A percentile compares a stretch with the other conserved stretches of the same genome.
phyloP scores from a whole-genome alignment of 805 yeast species.

The Starmerella bombi region DNA sequence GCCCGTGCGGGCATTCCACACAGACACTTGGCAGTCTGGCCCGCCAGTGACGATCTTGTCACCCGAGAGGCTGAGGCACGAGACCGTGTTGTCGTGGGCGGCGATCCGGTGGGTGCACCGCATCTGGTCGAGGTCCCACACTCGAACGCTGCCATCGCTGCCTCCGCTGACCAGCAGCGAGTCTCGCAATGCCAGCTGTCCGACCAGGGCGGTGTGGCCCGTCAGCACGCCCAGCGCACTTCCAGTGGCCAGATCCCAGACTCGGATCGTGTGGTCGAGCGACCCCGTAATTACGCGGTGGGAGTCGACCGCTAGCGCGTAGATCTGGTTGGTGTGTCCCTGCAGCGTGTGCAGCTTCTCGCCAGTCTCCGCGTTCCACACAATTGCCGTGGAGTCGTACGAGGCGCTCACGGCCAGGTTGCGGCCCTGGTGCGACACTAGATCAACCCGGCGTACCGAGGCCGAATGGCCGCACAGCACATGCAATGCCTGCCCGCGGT shows the following conservation, averaged over 20 bases:
- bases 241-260: conserved; percentile 90
- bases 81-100: conserved; percentile 34
- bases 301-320: conserved; percentile 83
- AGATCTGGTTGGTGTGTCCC: conserved; percentile 81
- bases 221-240: conserved; percentile 57
- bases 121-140: conserved; percentile 72
- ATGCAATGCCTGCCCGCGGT: conserved; percentile 69
- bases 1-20: conserved; percentile 32
- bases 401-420: conserved; percentile 64
- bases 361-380: conserved; percentile 88
- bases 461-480: conserved; percentile 58
- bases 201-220: conserved; percentile 90
- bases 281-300: conserved; percentile 82
- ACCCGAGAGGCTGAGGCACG: conserved; percentile 31
- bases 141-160: conserved; percentile 64
- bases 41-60: conserved; percentile 33
- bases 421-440: conserved; percentile 32
- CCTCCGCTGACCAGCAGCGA: conserved; percentile 74
- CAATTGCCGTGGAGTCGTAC: conserved; percentile 76
- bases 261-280: conserved; percentile 83
- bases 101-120: conserved; percentile 54
- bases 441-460: conserved; percentile 56
- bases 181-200: conserved; percentile 62
- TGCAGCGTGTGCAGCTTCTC: conserved; percentile 76
- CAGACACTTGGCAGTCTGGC: conserved; percentile 31